Conservation (phyloP, 2,329 filamentous ascomycete genomes). For the Rhynchosporium agropyri region DNA sequence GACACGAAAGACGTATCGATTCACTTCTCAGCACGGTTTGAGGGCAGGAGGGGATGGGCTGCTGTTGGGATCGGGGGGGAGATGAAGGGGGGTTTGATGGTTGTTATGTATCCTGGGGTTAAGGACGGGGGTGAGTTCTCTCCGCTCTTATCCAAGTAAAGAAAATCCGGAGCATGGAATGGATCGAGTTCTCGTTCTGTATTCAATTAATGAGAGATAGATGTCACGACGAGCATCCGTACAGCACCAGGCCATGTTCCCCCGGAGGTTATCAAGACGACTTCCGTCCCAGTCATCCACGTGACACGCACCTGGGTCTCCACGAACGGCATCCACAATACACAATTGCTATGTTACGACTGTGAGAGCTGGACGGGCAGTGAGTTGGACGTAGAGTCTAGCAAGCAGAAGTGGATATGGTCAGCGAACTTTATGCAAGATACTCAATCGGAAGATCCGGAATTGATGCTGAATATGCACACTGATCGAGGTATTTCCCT, state of each 20-base stretch:
- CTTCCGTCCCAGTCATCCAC: constrained; percentile 4
- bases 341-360: constrained; percentile 22
- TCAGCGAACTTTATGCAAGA: constrained; percentile 19
- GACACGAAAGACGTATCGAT: constrained; percentile 21
- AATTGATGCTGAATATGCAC: constrained; percentile 21
- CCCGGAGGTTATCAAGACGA: constrained; percentile 8
- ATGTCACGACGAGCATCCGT: constrained; percentile 22
- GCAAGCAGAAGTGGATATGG: constrained; percentile 26
- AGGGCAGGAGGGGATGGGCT: constrained; percentile 23
- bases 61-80: constrained; percentile 22
- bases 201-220: constrained; percentile 9
- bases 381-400: constrained; percentile 13
- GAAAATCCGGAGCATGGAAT: no score
- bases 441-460: constrained; percentile 13
- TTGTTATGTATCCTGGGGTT: constrained; percentile 26
- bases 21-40: constrained; percentile 23
- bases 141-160: not conserved
- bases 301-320: constrained; percentile 24
- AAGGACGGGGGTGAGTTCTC: constrained; percentile 20
- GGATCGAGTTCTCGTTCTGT: no score
- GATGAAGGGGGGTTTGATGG: constrained; percentile 25
- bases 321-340: constrained; percentile 13
- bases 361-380: constrained; percentile 22
- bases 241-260: constrained; percentile 15
- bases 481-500: constrained; percentile 1